phyloP scores from a whole-genome alignment of 306 rosid genomes.

The Pterocarpus santalinus region DNA sequence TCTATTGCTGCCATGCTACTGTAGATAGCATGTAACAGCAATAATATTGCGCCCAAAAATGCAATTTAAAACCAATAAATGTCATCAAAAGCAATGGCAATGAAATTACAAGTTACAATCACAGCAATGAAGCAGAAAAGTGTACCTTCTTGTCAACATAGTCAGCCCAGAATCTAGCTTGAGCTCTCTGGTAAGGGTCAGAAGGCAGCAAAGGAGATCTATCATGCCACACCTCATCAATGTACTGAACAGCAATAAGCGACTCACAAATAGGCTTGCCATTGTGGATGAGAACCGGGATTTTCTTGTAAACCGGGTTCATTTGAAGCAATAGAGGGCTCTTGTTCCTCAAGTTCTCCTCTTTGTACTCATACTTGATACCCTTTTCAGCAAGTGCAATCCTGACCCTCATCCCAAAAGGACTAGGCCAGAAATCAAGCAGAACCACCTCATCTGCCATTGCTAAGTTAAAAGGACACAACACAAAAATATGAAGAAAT shows the following conservation, averaged over 20 bases:
- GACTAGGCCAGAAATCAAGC: conserved; percentile 49
- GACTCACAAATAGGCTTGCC: conserved; percentile 48
- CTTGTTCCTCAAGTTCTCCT: conserved; percentile 43
- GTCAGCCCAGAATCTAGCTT: conserved; percentile 53
- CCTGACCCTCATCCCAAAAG: conserved; percentile 45
- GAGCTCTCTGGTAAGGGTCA: conserved; percentile 42
- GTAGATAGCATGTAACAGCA: too few relatives aligned
- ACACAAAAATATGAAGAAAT: not conserved
- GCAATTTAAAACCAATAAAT: too few relatives aligned
- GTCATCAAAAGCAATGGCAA: too few relatives aligned
- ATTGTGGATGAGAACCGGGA: conserved; percentile 48
- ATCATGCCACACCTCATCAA: conserved; percentile 48
- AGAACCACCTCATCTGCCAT: conserved; percentile 52
- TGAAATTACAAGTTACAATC: not conserved
- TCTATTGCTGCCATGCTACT: too few relatives aligned
- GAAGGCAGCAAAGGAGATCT: conserved; percentile 34
- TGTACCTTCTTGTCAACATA: conserved; percentile 49
- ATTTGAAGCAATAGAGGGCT: conserved; percentile 37
- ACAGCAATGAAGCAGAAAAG: not conserved
- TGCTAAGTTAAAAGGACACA: not conserved
- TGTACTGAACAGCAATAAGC: conserved; percentile 44
- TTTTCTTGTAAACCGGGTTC: conserved; percentile 49
- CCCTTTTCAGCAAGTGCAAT: conserved; percentile 50
- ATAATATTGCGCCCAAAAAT: too few relatives aligned
- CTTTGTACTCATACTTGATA: conserved; percentile 43